phyloP scores from a whole-genome alignment of 73 alveolate species.

The Paramecium biaurelia region DNA sequence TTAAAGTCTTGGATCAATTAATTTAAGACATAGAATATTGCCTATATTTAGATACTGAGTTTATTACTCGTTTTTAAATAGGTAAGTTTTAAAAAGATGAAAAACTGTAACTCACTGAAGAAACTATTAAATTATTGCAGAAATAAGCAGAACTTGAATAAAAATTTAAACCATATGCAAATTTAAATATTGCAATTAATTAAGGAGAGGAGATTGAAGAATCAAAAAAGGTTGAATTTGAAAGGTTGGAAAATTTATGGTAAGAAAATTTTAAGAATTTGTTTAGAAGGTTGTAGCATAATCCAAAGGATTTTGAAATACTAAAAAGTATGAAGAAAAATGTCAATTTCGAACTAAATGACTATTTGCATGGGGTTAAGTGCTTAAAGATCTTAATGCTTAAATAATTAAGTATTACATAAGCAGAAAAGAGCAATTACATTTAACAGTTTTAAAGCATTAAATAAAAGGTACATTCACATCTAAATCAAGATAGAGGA shows the following conservation, averaged over 20 bases:
- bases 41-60: constrained; percentile 49
- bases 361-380: constrained; percentile 51
- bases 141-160: constrained; percentile 54
- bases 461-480: not conserved
- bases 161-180: constrained; percentile 44
- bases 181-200: not conserved
- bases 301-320: constrained; percentile 50
- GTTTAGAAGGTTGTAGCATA: constrained; percentile 5
- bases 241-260: not conserved
- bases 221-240: constrained; percentile 45
- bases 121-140: constrained; percentile 17
- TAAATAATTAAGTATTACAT: constrained; percentile 45
- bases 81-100: constrained; percentile 55
- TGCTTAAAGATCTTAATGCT: constrained; percentile 35
- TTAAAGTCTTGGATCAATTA: constrained; percentile 50
- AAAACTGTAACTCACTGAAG: constrained; percentile 15
- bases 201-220: constrained; percentile 62
- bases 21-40: constrained; percentile 2
- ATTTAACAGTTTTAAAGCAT: constrained; percentile 9
- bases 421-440: constrained; percentile 50
- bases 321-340: constrained; percentile 42
- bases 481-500: not conserved
- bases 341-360: constrained; percentile 49
- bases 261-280: constrained; percentile 54
- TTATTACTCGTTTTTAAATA: constrained; percentile 26